These are phyloP conservation scores for Echinochloa phyllopogon DNA, from an alignment of 176 grass and related monocot genomes.

Conservation along the genomic window DNA sequence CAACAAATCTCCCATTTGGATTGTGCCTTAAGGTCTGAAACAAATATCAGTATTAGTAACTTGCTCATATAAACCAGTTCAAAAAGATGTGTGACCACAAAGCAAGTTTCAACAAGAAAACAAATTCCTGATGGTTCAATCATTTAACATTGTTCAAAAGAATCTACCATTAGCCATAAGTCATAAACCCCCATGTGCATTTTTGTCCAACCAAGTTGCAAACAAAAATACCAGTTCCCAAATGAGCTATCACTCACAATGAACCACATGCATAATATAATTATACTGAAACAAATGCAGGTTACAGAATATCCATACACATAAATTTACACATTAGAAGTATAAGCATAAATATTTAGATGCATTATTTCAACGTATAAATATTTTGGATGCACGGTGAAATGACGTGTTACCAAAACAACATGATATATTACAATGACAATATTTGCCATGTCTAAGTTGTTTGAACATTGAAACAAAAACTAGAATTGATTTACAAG, in stretches of 20 bases:
- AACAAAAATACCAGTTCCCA: slow-evolving; percentile 1
- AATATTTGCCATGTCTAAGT: slow-evolving; percentile 1
- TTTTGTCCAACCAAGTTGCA: slow-evolving; percentile 1
- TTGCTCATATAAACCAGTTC: slow-evolving; percentile 30
- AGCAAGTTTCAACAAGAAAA: slow-evolving; percentile 23
- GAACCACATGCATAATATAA: neutral
- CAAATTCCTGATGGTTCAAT: neutral
- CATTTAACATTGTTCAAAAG: slow-evolving; percentile 28
- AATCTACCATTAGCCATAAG: neutral
- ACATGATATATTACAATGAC: neutral
- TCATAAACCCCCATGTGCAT: neutral
- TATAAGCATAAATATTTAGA: neutral
- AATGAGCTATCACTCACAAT: neutral
- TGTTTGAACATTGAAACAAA: neutral
- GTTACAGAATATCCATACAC: slow-evolving; percentile 3
- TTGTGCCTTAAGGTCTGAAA: slow-evolving; percentile 99
- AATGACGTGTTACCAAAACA: neutral
- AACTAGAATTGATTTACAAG: slow-evolving; percentile 9
- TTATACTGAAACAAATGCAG: slow-evolving; percentile 20
- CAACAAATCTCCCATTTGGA: slow-evolving; percentile 97
- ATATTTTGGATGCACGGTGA: slow-evolving; percentile 7
- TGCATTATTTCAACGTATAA: neutral
- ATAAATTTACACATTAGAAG: neutral
- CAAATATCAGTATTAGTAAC: slow-evolving; percentile 23
- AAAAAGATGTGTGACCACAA: slow-evolving; percentile 29